Evolutionary conservation across 2,329 filamentous ascomycete species (phyloP), one percentile per base, ranked within the genome.

Genomic region (Aspergillus caelatus): DNA sequence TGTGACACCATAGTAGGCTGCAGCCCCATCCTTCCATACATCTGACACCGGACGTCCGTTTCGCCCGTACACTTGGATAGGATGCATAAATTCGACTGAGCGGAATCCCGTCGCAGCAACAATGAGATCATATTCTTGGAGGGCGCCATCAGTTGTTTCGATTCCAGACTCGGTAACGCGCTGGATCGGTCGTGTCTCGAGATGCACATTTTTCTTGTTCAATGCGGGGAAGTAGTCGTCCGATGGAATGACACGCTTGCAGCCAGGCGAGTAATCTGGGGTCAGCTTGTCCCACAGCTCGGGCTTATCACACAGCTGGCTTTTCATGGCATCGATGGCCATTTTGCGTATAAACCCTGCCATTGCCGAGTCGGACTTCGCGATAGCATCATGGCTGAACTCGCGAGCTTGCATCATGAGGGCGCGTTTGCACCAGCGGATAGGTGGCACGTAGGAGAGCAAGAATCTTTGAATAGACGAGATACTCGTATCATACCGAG

Each of bases 81-180:
- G 85, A 67, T 84, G 80, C 78, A 88, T 81, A 73, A 88, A 88
- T 53, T 88, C 82, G 0, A 84, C 81, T 0, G 86, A 84, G 28
- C 82, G 79, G 77, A 89, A 89, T 0, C 86, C 86, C 0, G 86
- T 89, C 0, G 86, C 86, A 9, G 85, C 79, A 28, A 89, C 76
- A 16, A 89, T 79, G 21, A 88, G 72, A 68, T 88, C 86, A 68
- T 84, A 84, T 23, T 83, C 79, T 50, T 81, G 72, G 3, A 58
- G 61, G n/a, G 78, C 78, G 3, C 70, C 71, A 3, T 76, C 80
- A 1, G 76, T 78, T 0, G 85, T 79, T 28, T 81, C 75, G 57
- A 88, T 81, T 0, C 84, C 83, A 0, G 72, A 79, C 5, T 75
- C 75, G 0, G 81, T 82, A 56, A 87, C 81, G 6, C 74, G 71